phyloP scores from a whole-genome alignment of 495 filamentous ascomycete species.

The Aspergillus leporis region DNA sequence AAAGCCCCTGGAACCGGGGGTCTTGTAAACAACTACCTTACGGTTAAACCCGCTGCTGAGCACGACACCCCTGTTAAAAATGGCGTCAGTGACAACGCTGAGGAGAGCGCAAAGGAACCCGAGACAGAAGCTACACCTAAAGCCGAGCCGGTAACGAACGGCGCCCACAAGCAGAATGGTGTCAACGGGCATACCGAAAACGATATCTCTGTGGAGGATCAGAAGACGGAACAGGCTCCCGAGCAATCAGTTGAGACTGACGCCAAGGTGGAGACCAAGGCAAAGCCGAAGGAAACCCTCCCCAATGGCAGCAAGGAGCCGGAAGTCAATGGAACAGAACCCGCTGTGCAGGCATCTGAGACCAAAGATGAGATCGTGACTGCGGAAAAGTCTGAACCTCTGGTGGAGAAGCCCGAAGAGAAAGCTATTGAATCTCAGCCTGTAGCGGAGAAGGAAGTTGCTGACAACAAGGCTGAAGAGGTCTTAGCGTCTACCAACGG shows the following conservation, averaged over 20 bases:
- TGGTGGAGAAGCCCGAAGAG: not conserved
- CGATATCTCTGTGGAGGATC: slow-evolving; percentile 11
- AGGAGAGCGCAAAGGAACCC: slow-evolving; percentile 14
- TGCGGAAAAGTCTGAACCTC: not conserved
- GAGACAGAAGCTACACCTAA: slow-evolving; percentile 6
- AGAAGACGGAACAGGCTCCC: slow-evolving; percentile 11
- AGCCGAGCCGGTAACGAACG: slow-evolving; percentile 8
- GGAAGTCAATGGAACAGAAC: slow-evolving; percentile 15
- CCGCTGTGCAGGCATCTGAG: slow-evolving; percentile 11
- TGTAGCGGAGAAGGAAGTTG: slow-evolving; percentile 3
- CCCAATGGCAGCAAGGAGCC: slow-evolving; percentile 9
- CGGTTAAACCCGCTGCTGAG: slow-evolving; percentile 12
- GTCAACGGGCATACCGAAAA: slow-evolving; percentile 6
- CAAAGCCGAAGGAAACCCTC: slow-evolving; percentile 5
- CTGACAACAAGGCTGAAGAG: slow-evolving; percentile 11
- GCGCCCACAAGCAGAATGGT: slow-evolving; percentile 9
- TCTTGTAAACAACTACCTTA: slow-evolving; percentile 18
- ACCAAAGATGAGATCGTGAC: slow-evolving; percentile 5
- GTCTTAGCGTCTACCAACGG: slow-evolving; percentile 7
- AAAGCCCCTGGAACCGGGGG: slow-evolving; percentile 15
- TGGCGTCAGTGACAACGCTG: slow-evolving; percentile 13
- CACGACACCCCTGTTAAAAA: slow-evolving; percentile 11
- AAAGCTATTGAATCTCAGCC: not conserved
- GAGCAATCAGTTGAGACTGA: slow-evolving; percentile 8
- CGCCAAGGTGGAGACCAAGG: slow-evolving; percentile 7